Evolutionary conservation across 495 filamentous ascomycete genomes (phyloP).

Genomic region (Rusavskia elegans): DNA sequence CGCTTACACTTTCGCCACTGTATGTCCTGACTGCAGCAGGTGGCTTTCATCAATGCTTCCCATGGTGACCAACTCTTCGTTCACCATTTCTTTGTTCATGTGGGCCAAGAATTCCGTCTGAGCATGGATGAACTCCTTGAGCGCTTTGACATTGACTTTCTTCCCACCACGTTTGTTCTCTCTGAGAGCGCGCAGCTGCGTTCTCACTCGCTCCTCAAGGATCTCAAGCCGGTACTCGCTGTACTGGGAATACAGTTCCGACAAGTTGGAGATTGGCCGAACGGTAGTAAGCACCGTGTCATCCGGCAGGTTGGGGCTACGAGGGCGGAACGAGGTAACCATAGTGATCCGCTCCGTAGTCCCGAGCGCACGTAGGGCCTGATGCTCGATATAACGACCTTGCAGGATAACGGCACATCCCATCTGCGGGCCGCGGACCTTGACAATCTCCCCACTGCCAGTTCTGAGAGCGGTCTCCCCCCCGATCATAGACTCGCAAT

Average conservation of each 20-base stretch:
- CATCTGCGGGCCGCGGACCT: slow-evolving; percentile 54
- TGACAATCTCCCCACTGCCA: slow-evolving; percentile 38
- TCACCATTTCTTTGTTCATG: slow-evolving; percentile 41
- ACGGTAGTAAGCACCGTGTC: slow-evolving; percentile 53
- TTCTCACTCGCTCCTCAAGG: slow-evolving; percentile 40
- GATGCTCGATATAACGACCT: slow-evolving; percentile 57
- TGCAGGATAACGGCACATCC: slow-evolving; percentile 54
- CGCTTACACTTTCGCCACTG: slow-evolving; percentile 1
- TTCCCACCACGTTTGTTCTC: slow-evolving; percentile 27
- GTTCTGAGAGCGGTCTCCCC: slow-evolving; percentile 55
- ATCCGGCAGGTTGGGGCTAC: slow-evolving; percentile 39
- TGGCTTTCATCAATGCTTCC: slow-evolving; percentile 31
- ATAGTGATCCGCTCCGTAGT: slow-evolving; percentile 53
- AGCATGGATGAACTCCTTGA: slow-evolving; percentile 31
- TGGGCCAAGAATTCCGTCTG: slow-evolving; percentile 38
- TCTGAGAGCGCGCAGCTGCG: slow-evolving; percentile 26
- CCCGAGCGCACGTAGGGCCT: slow-evolving; percentile 47
- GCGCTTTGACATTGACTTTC: slow-evolving; percentile 23
- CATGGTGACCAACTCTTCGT: slow-evolving; percentile 32
- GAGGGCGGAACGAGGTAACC: slow-evolving; percentile 57
- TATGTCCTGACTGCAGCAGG: slow-evolving; percentile 5
- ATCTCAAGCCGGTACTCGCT: slow-evolving; percentile 57
- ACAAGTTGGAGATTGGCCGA: slow-evolving; percentile 45
- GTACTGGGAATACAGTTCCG: slow-evolving; percentile 56
- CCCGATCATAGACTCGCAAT: slow-evolving; percentile 52